These are phyloP conservation scores for Ormosia semicastrata DNA, from an alignment of 306 rosid species.

Conservation along the genomic window DNA sequence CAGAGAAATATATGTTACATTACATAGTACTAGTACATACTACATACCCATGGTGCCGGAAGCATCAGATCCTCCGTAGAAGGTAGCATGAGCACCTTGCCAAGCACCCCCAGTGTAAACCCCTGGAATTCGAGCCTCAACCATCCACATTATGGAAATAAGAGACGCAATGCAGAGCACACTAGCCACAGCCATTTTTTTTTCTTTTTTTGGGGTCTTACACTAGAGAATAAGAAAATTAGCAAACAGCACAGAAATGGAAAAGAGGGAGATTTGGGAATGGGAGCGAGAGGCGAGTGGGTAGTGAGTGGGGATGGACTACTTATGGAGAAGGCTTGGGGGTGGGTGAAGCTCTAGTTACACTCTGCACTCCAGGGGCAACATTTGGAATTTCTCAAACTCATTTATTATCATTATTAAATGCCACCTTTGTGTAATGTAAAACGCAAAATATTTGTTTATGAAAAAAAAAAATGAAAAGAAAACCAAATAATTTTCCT, in stretches of 20 bases:
- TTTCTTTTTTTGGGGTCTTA: background rate
- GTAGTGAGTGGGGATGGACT: conserved; percentile 31
- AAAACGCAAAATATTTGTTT: background rate
- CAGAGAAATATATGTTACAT: background rate
- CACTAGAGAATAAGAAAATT: background rate
- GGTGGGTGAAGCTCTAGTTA: background rate
- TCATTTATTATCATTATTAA: background rate
- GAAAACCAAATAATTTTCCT: background rate
- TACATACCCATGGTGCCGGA: conserved; percentile 98
- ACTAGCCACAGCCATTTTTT: conserved; percentile 36
- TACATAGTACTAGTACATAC: too few species aligned
- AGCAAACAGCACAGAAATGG: background rate
- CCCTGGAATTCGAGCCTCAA: conserved; percentile 81
- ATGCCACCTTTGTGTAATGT: background rate
- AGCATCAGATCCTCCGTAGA: conserved; percentile 96
- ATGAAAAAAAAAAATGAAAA: too few species aligned
- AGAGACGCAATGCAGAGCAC: conserved; percentile 35
- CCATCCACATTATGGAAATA: conserved; percentile 43
- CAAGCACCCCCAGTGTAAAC: conserved; percentile 71
- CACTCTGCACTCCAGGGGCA: conserved; percentile 24
- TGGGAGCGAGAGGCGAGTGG: conserved; percentile 17
- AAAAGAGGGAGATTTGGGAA: conserved; percentile 1
- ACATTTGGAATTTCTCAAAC: conserved; percentile 19
- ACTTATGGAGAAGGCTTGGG: conserved; percentile 58
- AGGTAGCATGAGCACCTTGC: conserved; percentile 92